These are phyloP conservation scores for Crithidia bombi DNA, from an alignment of 208 protist genomes.

Conservation along the genomic window DNA sequence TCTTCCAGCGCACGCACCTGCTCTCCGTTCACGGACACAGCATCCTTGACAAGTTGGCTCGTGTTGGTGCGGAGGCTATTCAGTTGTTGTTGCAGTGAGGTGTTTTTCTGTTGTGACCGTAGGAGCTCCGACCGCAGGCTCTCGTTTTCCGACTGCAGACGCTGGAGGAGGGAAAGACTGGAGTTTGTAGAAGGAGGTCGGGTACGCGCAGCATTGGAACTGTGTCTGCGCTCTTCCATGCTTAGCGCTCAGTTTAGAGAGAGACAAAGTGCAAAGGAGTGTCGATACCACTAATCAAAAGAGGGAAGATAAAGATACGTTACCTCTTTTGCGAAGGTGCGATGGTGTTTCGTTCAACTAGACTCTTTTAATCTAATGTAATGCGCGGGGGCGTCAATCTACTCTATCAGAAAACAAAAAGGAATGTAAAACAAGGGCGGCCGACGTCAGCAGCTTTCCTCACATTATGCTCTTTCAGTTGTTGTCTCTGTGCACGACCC, in stretches of 20 bases:
- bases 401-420: too few relatives aligned
- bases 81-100: conserved; percentile 37
- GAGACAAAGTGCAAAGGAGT: too few relatives aligned
- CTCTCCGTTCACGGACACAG: conserved; percentile 12
- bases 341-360: too few relatives aligned
- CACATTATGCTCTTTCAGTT: too few relatives aligned
- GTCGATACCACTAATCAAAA: too few relatives aligned
- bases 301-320: conserved; percentile 1
- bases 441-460: too few relatives aligned
- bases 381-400: too few relatives aligned
- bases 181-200: conserved; percentile 1
- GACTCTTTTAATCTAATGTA: too few relatives aligned
- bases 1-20: conserved; percentile 43
- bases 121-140: conserved; percentile 56
- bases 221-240: conserved; percentile 12
- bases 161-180: conserved; percentile 25
- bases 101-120: conserved; percentile 30
- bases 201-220: conserved; percentile 1
- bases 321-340: too few relatives aligned
- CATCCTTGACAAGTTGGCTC: conserved; percentile 22
- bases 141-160: conserved; percentile 69
- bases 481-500: too few relatives aligned
- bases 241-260: background rate
- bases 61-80: conserved; percentile 15
- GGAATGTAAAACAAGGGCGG: too few relatives aligned